phyloP scores from a whole-genome alignment of 352 stramenopile species.

The Phytophthora sp. region DNA sequence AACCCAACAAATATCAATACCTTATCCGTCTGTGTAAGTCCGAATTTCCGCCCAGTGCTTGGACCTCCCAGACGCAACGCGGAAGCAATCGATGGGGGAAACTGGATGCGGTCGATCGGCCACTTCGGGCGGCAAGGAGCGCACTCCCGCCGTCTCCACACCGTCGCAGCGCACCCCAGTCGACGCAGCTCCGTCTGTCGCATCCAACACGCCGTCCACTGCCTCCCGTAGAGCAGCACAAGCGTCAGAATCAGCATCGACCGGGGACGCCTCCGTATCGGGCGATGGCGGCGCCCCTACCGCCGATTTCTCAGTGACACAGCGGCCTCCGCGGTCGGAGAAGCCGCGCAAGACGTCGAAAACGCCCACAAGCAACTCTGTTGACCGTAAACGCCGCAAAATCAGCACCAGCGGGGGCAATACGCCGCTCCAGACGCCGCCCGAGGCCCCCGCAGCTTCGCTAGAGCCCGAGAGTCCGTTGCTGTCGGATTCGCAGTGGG shows the following conservation, averaged over 20 bases:
- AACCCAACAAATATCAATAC: slow-evolving; percentile 1
- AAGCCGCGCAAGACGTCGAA: slow-evolving; percentile 17
- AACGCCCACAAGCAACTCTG: slow-evolving; percentile 2
- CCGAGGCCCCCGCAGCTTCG: slow-evolving; percentile 1
- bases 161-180: not conserved
- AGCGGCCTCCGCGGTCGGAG: slow-evolving; percentile 17
- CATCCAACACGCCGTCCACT: slow-evolving; percentile 1
- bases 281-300: not conserved
- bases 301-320: slow-evolving; percentile 12
- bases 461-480: slow-evolving; percentile 36
- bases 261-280: slow-evolving; percentile 1
- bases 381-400: slow-evolving; percentile 30
- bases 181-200: not conserved
- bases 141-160: not conserved
- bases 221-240: not conserved
- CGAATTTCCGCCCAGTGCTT: slow-evolving; percentile 11
- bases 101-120: slow-evolving; percentile 22
- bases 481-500: slow-evolving; percentile 70
- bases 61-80: slow-evolving; percentile 26
- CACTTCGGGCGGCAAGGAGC: slow-evolving; percentile 14
- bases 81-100: slow-evolving; percentile 35
- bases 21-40: slow-evolving; percentile 2
- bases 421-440: slow-evolving; percentile 15
- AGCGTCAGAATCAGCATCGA: slow-evolving; percentile 12
- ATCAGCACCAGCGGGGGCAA: slow-evolving; percentile 22